Conservation (phyloP, 2,329 filamentous ascomycete genomes). For the Anisogramma anomala region DNA sequence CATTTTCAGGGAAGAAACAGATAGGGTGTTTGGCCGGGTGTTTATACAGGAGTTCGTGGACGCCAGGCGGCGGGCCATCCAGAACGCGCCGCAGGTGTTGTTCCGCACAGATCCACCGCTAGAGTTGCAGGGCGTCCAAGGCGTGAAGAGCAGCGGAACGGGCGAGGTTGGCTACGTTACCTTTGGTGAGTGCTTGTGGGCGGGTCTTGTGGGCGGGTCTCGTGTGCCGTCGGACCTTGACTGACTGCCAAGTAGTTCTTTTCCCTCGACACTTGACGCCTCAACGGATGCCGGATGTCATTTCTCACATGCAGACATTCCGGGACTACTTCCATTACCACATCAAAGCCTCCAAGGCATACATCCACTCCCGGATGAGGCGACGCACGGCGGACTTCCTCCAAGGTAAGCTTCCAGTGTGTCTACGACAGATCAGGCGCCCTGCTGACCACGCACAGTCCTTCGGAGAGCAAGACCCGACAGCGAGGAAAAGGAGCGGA, state of each 20-base stretch:
- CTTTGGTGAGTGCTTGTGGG: slow-evolving; percentile 58
- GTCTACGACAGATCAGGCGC: slow-evolving; percentile 18
- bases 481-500: slow-evolving; percentile 92
- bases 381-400: slow-evolving; percentile 96
- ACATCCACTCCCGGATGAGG: slow-evolving; percentile 97
- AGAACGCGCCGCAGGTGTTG: slow-evolving; percentile 95
- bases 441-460: slow-evolving; percentile 40
- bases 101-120: slow-evolving; percentile 92
- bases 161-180: slow-evolving; percentile 96
- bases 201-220: not conserved
- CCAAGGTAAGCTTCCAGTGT: slow-evolving; percentile 54
- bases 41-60: slow-evolving; percentile 99
- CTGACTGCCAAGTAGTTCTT: slow-evolving; percentile 49
- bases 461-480: slow-evolving; percentile 89
- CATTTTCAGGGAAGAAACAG: slow-evolving; percentile 94
- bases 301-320: slow-evolving; percentile 99
- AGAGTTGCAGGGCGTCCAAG: slow-evolving; percentile 76
- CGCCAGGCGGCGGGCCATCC: slow-evolving; percentile 83
- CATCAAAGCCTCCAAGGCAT: slow-evolving; percentile 98
- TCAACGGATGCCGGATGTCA: slow-evolving; percentile 85
- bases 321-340: slow-evolving; percentile 99
- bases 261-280: slow-evolving; percentile 90
- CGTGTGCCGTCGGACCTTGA: not conserved
- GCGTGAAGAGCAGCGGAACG: slow-evolving; percentile 62
- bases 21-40: slow-evolving; percentile 93